Conservation (phyloP, 2,329 filamentous ascomycete genomes). For the Pestalotiopsis fici region DNA sequence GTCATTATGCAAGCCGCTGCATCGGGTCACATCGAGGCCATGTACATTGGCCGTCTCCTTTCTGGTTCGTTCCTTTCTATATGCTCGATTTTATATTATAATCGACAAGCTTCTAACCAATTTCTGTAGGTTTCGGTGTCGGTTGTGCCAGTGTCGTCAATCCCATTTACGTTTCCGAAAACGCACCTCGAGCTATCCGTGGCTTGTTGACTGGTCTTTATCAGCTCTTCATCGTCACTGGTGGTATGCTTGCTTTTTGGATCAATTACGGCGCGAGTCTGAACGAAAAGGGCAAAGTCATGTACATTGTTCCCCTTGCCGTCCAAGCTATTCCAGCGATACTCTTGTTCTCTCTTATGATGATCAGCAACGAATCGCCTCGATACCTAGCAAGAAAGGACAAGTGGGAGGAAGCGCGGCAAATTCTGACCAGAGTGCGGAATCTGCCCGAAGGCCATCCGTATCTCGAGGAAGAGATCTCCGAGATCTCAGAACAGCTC, state of each 20-base stretch:
- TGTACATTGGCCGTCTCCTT: conserved; percentile 63
- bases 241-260: conserved; percentile 45
- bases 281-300: conserved; percentile 27
- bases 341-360: conserved; percentile 60
- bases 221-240: conserved; percentile 46
- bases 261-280: conserved; percentile 51
- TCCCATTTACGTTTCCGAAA: conserved; percentile 46
- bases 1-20: conserved; percentile 62
- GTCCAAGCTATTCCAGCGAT: conserved; percentile 65
- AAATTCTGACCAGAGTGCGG: conserved; percentile 56
- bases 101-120: no score
- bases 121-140: conserved; percentile 36
- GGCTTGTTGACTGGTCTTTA: conserved; percentile 45
- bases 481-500: conserved; percentile 63
- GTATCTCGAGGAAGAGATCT: conserved; percentile 60
- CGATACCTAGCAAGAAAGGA: conserved; percentile 66
- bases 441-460: conserved; percentile 52
- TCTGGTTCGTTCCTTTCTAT: conserved; percentile 33
- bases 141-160: conserved; percentile 43
- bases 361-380: conserved; percentile 64
- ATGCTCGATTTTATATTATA: background rate
- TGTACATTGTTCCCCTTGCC: conserved; percentile 61
- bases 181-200: conserved; percentile 43
- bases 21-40: conserved; percentile 55
- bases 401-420: conserved; percentile 62